Base-by-base conservation (phyloP, 441 rosid species). In the Croton laevigatus region DNA sequence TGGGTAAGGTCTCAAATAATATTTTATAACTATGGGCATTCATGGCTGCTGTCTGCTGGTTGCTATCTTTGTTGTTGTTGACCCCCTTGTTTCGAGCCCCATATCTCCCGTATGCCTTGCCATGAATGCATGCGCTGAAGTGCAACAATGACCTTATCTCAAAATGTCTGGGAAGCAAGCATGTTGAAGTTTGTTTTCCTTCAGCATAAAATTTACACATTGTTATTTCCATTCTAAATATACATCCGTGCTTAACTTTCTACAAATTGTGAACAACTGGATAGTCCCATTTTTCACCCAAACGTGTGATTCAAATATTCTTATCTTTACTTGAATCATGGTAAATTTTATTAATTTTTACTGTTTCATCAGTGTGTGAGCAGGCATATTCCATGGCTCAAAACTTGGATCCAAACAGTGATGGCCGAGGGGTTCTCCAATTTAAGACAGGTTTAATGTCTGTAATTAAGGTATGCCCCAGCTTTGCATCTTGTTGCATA, bases 401-500 rank as follows among this genome's bases (percentile, higher is more conserved):
- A 76, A 82, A 89, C 75, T 84, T 96, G 87, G 98, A 96, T 67
- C 99, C 98, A 44, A 90, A 81, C 75, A 93, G 98, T 71, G 96
- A 89, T 34, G 97, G 99, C 46, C 90, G 99, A 72, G 98, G 99
- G 77, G 99, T 96, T 75, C 97, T 96, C 74, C 99, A 96, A 73
- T 96, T 96, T 83, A 96, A 96, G 88, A 93, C 99, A 81, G 99
- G 99, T 72, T 85, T 96, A 86, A 86, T 80, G 94, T 96, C 97
- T 49, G 83, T 96, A 38, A 96, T 96, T 75, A 85, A 91, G 99
- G 98, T 93, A 81, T 48, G 46, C n/a, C 6, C 32, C 23, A 62
- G 37, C 32, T 64, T 70, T 49, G 8, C 46, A 65, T 40, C 59
- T 70, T 72, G 40, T 68, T 66, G 10, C 71, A 38, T 66, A 73